phyloP scores from a whole-genome alignment of 371 early-diverging fungal genomes.

The Massospora cicadina region DNA sequence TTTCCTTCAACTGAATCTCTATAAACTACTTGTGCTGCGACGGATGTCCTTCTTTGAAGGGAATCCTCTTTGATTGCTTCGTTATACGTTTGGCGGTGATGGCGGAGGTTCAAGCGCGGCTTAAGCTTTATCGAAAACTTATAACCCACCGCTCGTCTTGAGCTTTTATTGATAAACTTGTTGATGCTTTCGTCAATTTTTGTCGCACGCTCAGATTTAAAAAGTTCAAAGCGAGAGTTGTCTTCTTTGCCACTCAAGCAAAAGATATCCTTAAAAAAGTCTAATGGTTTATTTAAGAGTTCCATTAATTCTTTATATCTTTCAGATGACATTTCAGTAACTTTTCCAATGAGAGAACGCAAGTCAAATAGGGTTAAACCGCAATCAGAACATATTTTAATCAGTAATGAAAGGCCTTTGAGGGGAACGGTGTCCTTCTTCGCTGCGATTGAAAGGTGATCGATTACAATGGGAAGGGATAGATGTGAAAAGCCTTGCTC shows the following conservation, averaged over 20 bases:
- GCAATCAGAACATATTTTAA: neutral
- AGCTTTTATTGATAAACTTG: no score
- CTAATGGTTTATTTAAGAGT: neutral
- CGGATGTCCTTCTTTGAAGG: neutral
- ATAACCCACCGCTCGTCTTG: no score
- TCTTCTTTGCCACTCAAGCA: neutral
- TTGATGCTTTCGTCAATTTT: no score
- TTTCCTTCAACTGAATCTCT: neutral
- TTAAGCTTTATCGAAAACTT: neutral
- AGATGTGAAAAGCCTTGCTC: neutral
- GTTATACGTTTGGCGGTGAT: neutral
- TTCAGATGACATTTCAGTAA: neutral
- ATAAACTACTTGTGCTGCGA: neutral
- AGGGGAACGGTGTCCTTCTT: neutral
- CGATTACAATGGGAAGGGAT: neutral
- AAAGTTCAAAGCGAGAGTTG: neutral
- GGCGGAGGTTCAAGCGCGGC: neutral
- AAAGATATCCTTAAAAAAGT: neutral
- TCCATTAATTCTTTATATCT: neutral
- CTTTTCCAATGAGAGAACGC: neutral
- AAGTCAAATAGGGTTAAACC: neutral
- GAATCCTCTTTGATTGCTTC: neutral
- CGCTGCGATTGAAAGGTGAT: neutral
- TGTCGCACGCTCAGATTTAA: neutral
- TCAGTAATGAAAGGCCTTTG: neutral